Evolutionary conservation across 139 green algal species (phyloP), one percentile per base, ranked within the genome.

Genomic region (Cymbomonas tetramitiformis): DNA sequence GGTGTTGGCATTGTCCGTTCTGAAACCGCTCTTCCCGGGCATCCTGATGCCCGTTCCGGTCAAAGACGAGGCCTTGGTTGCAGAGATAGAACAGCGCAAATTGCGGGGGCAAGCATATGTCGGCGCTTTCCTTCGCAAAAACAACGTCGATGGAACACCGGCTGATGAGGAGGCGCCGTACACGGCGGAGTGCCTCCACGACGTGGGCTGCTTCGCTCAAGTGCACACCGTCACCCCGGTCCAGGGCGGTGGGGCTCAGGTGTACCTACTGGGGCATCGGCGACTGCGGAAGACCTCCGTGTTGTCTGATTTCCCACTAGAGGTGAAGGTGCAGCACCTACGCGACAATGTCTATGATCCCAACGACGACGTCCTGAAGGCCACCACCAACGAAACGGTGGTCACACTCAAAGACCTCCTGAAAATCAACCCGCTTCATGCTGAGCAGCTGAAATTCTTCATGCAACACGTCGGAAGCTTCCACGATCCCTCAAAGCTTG

Each of bases 301-400:
- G 46, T 70, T 82, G 51, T 47, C 64, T n/a, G 4, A 52, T 5
- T 67, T 85, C 41, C 89, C 88, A 0, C 67, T 95, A 38, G 70
- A 72, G 1, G 80, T 96, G 7, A 56, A 68, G 15, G 75, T 95
- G 8, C 61, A 84, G 46, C 87, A 94, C 58, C 61, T 96, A 15
- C 77, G 78, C 47, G 87, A 96, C 55, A 62, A 83, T 47, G 32
- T 61, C 0, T 93, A 95, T 67, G 72, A 83, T 40, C 29, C 62
- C 12, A 12, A 77, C 31, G 77, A 87, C 43, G 87, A 93, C 64
- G 73, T 84, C 51, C 56, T 94, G 30, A 92, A 92, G 59, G 82
- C 89, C 6, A 96, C 87, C 33, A 76, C 72, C 40, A 93, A 96
- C 83, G 89, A 96, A 72, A 72, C 95, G 9, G 82, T 97, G 23